Evolutionary conservation across 768 basidiomycete genomes (phyloP).

Genomic region (Lactarius sp.): DNA sequence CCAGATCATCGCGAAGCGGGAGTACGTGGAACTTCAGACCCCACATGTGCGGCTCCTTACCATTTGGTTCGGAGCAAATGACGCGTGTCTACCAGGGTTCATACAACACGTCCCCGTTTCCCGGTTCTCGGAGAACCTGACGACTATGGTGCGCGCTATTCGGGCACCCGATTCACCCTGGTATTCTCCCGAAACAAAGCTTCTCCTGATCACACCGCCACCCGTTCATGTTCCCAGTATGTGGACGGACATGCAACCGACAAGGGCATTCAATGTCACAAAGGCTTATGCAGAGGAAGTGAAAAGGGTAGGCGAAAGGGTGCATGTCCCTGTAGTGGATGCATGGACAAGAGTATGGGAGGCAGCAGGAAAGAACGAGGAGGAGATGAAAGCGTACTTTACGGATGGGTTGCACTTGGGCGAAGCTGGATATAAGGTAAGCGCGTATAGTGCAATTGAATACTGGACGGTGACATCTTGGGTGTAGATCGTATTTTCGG

Average conservation of each 20-base stretch:
- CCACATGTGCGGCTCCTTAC: slow-evolving; percentile 68
- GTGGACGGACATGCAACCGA: slow-evolving; percentile 46
- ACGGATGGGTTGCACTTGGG: slow-evolving; percentile 81
- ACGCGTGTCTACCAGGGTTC: slow-evolving; percentile 61
- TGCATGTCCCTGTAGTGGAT: slow-evolving; percentile 62
- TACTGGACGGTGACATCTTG: not conserved
- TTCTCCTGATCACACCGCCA: slow-evolving; percentile 82
- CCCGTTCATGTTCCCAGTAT: slow-evolving; percentile 69
- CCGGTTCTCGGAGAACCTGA: slow-evolving; percentile 60
- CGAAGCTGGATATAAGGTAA: slow-evolving; percentile 65
- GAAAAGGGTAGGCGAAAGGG: slow-evolving; percentile 49
- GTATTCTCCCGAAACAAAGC: slow-evolving; percentile 66
- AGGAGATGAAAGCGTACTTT: slow-evolving; percentile 47
- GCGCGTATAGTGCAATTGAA: slow-evolving; percentile 26
- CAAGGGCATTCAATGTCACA: slow-evolving; percentile 60
- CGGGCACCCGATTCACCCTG: slow-evolving; percentile 55
- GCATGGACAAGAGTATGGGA: slow-evolving; percentile 70
- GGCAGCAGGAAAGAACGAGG: slow-evolving; percentile 60
- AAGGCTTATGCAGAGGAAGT: slow-evolving; percentile 68
- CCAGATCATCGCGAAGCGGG: slow-evolving; percentile 55
- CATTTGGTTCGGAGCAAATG: slow-evolving; percentile 91
- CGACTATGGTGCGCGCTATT: slow-evolving; percentile 56
- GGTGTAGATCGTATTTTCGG: slow-evolving; percentile 59
- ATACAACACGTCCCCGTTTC: slow-evolving; percentile 73
- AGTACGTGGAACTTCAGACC: slow-evolving; percentile 41